phyloP scores from a whole-genome alignment of 805 yeast species.

The Candida mattraensis region DNA sequence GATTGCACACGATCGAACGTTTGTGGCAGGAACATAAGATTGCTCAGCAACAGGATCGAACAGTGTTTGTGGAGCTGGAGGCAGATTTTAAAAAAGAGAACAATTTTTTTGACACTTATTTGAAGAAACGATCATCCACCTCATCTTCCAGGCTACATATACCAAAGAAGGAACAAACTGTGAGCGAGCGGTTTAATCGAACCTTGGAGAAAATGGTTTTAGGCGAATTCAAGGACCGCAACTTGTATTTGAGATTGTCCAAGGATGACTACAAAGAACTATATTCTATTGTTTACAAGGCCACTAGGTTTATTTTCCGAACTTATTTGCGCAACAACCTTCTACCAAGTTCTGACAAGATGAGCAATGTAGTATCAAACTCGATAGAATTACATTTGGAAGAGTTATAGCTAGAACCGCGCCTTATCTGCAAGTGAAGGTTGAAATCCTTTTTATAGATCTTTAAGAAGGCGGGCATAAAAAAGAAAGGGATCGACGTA shows the following conservation, averaged over 20 bases:
- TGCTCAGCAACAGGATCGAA: conserved; percentile 2
- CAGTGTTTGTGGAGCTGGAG: conserved; percentile 14
- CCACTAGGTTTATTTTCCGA: conserved; percentile 40
- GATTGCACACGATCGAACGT: too few species aligned
- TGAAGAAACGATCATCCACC: conserved; percentile 17
- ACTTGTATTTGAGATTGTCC: conserved; percentile 28
- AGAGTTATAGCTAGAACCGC: conserved; percentile 6
- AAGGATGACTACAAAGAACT: conserved; percentile 34
- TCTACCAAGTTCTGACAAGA: conserved; percentile 29
- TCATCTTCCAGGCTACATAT: conserved; percentile 1
- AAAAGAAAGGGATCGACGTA: too few species aligned
- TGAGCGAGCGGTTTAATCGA: conserved; percentile 13
- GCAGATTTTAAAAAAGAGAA: conserved; percentile 16
- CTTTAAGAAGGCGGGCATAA: too few species aligned
- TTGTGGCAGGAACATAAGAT: conserved; percentile 9
- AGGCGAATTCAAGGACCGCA: conserved; percentile 38
- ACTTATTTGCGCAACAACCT: conserved; percentile 16
- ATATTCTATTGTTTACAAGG: conserved; percentile 36
- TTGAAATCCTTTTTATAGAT: too few species aligned
- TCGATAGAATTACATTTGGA: conserved; percentile 31
- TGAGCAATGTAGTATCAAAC: conserved; percentile 38
- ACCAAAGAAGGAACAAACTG: conserved; percentile 3
- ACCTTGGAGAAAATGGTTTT: conserved; percentile 34
- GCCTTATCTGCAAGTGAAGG: too few species aligned
- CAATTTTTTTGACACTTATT: conserved; percentile 22